Conservation (phyloP, 2,329 filamentous ascomycete species). For the Mycosphaerella sp. region DNA sequence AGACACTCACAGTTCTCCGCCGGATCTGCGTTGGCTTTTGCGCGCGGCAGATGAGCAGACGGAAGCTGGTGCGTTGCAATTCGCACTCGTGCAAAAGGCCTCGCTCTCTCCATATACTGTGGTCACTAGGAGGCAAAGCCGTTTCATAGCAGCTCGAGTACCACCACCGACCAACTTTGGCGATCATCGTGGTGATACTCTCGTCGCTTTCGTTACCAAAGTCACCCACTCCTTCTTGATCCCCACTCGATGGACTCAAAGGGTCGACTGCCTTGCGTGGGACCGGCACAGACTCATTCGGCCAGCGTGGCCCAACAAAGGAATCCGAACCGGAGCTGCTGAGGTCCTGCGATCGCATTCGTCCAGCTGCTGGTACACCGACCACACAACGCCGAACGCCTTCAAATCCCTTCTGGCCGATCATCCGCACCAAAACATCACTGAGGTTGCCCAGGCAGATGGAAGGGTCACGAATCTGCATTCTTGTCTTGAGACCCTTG, state of each 20-base stretch:
- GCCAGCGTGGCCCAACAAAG: constrained; percentile 11
- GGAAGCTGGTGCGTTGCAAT: constrained; percentile 77
- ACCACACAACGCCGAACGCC: constrained; percentile 71
- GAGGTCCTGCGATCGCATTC: constrained; percentile 36
- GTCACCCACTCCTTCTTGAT: constrained; percentile 1
- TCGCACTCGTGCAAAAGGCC: constrained; percentile 77
- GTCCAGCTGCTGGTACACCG: constrained; percentile 63
- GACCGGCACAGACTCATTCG: background rate
- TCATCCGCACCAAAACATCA: constrained; percentile 55
- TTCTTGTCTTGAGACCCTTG: constrained; percentile 63
- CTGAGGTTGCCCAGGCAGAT: constrained; percentile 53
- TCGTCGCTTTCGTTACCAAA: constrained; percentile 57
- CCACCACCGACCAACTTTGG: constrained; percentile 92
- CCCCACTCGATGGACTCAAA: background rate
- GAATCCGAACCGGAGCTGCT: constrained; percentile 28
- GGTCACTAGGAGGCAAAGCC: constrained; percentile 41
- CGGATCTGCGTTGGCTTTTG: constrained; percentile 59
- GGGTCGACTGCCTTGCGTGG: background rate
- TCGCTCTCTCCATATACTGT: constrained; percentile 73
- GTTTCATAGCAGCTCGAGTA: constrained; percentile 86
- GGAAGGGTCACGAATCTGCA: constrained; percentile 56
- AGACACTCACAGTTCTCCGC: constrained; percentile 47
- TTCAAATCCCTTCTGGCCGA: constrained; percentile 64
- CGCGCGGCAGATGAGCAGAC: constrained; percentile 85
- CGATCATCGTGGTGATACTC: constrained; percentile 85